Evolutionary conservation across 2,329 filamentous ascomycete species (phyloP).

Genomic region (Paecilomyces formosus): DNA sequence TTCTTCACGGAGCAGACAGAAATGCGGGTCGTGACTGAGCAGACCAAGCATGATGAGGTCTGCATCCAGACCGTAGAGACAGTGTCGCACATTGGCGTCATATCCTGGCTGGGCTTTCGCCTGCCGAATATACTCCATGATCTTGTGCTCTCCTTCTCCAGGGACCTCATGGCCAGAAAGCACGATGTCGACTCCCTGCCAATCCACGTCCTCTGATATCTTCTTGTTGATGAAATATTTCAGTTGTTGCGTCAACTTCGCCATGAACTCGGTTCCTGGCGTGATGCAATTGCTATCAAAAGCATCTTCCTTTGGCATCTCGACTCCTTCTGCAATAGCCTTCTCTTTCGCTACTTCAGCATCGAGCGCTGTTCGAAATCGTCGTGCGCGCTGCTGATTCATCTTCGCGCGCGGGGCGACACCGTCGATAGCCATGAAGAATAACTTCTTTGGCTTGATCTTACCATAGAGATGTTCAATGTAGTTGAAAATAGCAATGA

Average conservation of each 20-base stretch:
- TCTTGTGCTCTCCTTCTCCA: slow-evolving; percentile 97
- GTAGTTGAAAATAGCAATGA: slow-evolving; percentile 99
- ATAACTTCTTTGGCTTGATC: slow-evolving; percentile 96
- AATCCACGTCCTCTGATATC: slow-evolving; percentile 90
- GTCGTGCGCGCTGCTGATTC: slow-evolving; percentile 95
- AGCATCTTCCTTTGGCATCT: slow-evolving; percentile 89
- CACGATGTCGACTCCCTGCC: slow-evolving; percentile 94
- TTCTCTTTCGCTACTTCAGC: slow-evolving; percentile 85
- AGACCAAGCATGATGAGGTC: slow-evolving; percentile 98
- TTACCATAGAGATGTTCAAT: slow-evolving; percentile 98
- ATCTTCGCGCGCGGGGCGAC: slow-evolving; percentile 98
- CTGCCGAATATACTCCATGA: slow-evolving; percentile 99
- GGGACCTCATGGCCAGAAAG: slow-evolving; percentile 96
- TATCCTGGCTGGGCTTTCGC: slow-evolving; percentile 93
- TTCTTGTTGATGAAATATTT: slow-evolving; percentile 99
- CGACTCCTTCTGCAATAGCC: slow-evolving; percentile 78
- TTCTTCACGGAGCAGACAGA: slow-evolving; percentile 92
- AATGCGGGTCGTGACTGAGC: slow-evolving; percentile 95
- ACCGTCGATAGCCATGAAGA: slow-evolving; percentile 99
- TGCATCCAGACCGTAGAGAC: slow-evolving; percentile 92
- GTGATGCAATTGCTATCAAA: slow-evolving; percentile 99
- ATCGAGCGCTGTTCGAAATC: slow-evolving; percentile 91
- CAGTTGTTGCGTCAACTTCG: slow-evolving; percentile 83
- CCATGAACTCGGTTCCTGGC: slow-evolving; percentile 94
- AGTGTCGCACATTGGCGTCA: slow-evolving; percentile 88